Evolutionary conservation across 2,329 filamentous ascomycete genomes (phyloP).

Genomic region (Emmonsiellopsis sp.): DNA sequence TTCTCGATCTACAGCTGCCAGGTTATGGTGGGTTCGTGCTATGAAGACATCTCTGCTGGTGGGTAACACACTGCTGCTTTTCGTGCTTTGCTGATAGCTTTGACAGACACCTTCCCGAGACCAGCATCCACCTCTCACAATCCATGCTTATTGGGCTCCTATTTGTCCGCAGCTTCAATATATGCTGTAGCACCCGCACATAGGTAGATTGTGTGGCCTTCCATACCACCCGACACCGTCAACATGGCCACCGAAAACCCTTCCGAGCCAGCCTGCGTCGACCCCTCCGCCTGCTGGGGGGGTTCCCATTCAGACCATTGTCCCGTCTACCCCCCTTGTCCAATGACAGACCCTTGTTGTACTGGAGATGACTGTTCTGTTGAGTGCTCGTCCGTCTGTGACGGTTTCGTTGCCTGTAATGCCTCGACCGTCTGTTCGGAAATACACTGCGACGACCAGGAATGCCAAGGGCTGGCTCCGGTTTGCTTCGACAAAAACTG

Average conservation of each 20-base stretch:
- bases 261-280: slow-evolving; percentile 15
- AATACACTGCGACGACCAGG: slow-evolving; percentile 18
- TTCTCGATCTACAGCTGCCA: neutral
- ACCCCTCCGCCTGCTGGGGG: slow-evolving; percentile 19
- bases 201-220: slow-evolving; percentile 28
- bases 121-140: neutral
- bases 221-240: slow-evolving; percentile 34
- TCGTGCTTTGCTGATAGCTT: too few species aligned
- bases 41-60: neutral
- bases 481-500: slow-evolving; percentile 32
- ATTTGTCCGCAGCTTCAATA: neutral
- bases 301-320: slow-evolving; percentile 23
- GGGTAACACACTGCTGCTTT: too few species aligned
- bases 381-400: slow-evolving; percentile 32
- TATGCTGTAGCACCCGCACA: slow-evolving; percentile 7
- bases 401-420: slow-evolving; percentile 33
- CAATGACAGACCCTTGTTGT: slow-evolving; percentile 24
- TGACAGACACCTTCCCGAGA: too few species aligned
- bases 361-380: slow-evolving; percentile 29
- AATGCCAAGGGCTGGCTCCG: slow-evolving; percentile 22
- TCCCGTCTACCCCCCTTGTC: slow-evolving; percentile 12
- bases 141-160: neutral
- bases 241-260: slow-evolving; percentile 25
- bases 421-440: slow-evolving; percentile 31
- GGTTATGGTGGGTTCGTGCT: neutral